phyloP scores from a whole-genome alignment of 148 eudicot genomes.

The Silene latifolia region DNA sequence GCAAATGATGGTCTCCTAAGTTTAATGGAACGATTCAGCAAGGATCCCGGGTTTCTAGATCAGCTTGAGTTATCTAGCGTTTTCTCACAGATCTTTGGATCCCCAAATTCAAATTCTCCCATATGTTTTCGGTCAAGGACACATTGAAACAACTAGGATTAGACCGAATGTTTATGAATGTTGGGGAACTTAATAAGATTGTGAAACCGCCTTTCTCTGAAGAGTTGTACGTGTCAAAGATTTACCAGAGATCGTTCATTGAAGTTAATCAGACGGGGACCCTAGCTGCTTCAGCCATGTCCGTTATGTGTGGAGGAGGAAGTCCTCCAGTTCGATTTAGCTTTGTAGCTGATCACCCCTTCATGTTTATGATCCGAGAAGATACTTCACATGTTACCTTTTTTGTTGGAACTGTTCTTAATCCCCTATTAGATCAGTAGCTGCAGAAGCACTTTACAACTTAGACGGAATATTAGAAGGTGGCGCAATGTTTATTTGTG shows the following conservation, averaged over 20 bases:
- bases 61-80: too few species aligned
- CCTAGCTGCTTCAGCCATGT: neutral
- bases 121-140: neutral
- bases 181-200: constrained; percentile 1
- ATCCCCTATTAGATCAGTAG: constrained; percentile 9
- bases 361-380: constrained; percentile 24
- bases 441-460: neutral
- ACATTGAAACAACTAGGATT: constrained; percentile 6
- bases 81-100: too few species aligned
- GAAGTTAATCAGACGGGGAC: constrained; percentile 25
- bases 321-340: neutral
- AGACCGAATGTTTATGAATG: constrained; percentile 14
- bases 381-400: constrained; percentile 9
- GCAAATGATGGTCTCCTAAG: constrained; percentile 4
- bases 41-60: neutral
- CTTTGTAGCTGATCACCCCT: constrained; percentile 23
- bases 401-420: constrained; percentile 19
- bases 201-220: constrained; percentile 6
- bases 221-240: neutral
- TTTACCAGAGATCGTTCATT: constrained; percentile 5
- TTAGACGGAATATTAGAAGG: too few species aligned
- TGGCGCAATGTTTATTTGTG: too few species aligned
- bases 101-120: constrained; percentile 20
- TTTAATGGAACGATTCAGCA: constrained; percentile 15
- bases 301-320: neutral